Evolutionary conservation across 352 stramenopile species (phyloP), one percentile per base, ranked within the genome.

Genomic region (Peronosclerospora sorghi): DNA sequence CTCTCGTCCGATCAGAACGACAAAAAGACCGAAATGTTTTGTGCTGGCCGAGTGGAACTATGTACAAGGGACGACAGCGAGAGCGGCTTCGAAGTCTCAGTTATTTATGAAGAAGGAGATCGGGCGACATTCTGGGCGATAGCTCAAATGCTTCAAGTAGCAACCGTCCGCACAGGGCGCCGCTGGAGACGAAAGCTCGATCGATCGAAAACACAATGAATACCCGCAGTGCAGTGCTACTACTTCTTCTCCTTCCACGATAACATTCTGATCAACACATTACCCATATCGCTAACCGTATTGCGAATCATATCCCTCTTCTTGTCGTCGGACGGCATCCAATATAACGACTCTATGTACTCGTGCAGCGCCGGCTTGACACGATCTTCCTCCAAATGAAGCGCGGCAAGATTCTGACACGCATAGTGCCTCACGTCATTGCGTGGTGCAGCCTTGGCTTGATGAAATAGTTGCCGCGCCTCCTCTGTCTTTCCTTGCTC

Each of bases 331-430:
- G 59, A 43, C 3, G 41, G 28, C 68, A 86, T 81, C 75, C 75
- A 88, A 35, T 77, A 67, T 48, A 88, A 56, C 21, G 73, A 61
- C 36, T 85, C 66, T 29, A 88, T 88, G 46, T 88, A 88, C 35
- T 84, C 60, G 39, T 86, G 73, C 27, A 88, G 48, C 10, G 75
- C 73, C 2, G 48, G 47, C 37, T 83, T 83, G 9, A 86, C 55
- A 2, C 67, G 68, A 37, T 86, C 62, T 27, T 86, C 61, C 24
- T 80, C 68, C 14, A 86, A 48, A 37, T 86, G 59, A 44, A 84
- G 32, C 17, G 63, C 65, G 1, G 73, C 75, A n/a, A 86, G 44
- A 45, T 86, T 82, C 28, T 82, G 51, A 35, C 63, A 74, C 28
- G 73, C 68, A 17, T 80, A 86, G 14, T 86, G 66, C 24, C 75